Conservation (phyloP, 352 stramenopile genomes). For the Phytopythium ostracodes region DNA sequence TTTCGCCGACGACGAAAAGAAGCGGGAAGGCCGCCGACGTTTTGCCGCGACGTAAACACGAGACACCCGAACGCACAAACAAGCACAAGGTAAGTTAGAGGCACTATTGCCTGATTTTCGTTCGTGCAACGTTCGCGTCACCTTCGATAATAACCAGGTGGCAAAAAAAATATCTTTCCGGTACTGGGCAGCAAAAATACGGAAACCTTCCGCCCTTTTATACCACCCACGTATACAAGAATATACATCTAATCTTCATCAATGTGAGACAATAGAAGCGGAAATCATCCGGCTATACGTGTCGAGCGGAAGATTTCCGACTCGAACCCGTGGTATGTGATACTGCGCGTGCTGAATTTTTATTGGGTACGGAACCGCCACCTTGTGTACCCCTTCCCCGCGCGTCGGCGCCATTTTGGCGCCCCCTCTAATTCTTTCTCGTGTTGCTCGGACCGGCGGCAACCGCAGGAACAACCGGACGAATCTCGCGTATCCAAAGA, state of each 20-base stretch:
- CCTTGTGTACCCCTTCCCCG: neutral
- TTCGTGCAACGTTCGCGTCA: no score
- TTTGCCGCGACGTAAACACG: slow-evolving; percentile 9
- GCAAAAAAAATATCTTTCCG: no score
- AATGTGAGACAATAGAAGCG: no score
- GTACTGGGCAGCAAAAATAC: neutral
- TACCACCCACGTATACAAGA: neutral
- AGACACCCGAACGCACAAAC: neutral
- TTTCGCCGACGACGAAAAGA: neutral
- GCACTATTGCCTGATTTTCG: no score
- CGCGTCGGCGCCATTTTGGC: neutral
- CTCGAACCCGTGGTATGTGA: slow-evolving; percentile 1
- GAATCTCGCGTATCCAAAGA: slow-evolving; percentile 7
- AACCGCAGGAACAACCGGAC: neutral
- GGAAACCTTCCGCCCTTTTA: neutral
- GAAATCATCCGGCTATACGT: neutral
- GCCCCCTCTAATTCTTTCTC: no score
- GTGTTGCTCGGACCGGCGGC: neutral
- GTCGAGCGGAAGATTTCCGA: neutral
- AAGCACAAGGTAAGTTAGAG: neutral
- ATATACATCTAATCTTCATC: neutral
- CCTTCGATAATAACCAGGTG: no score
- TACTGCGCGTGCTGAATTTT: slow-evolving; percentile 4
- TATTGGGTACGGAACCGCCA: slow-evolving; percentile 4
- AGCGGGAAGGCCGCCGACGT: slow-evolving; percentile 1